Evolutionary conservation across 225 moss, liverwort and hornwort species (phyloP), one percentile per base, ranked within the genome.

Genomic region (Anthoceros angustus): DNA sequence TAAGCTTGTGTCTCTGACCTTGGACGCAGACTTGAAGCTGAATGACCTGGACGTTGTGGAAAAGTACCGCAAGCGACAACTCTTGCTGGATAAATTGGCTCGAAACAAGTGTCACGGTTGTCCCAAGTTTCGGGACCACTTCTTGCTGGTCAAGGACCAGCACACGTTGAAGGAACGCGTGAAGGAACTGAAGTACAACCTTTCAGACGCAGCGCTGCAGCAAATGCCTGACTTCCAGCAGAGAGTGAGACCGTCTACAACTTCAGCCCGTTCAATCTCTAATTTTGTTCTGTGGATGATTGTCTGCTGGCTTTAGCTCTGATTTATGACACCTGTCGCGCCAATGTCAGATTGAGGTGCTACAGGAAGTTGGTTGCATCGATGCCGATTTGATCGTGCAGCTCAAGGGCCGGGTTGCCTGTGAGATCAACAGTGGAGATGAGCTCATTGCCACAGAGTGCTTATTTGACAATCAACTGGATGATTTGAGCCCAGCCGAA

Each of bases 221-320:
- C 92, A 98, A 72, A 98, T 98, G 98, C 98, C 98, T 61, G 98
- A 92, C 70, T 98, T 98, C 72, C 89, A 87, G 66, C 89, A 98
- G 79, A 80, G 98, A 72, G 93, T 89, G 66, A 76, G 80, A 60
- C 40, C 25, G n/a, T n/a, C 18, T 6, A 39, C 25, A 20, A 10
- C 41, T 64, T 39, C 25, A 10, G 11, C 8, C 16, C 12, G 9
- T 16, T 38, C 2, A 20, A 38, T 39, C 12, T 25, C 12, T 9
- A 41, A 6, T 26, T 38, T 64, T n/a, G 12, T 20, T 9, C 10
- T 7, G 25, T 64, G 55, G 55, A 20, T 40, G 50, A 7, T 64
- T 66, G 10, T 66, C 43, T 25, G 12, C 72, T 64, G 69, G 41
- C 42, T 26, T 15, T 9, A 15, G 3, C 63, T 55, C 21, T 55